A percentile compares a stretch with the other conserved stretches of the same genome.
phyloP scores from a whole-genome alignment of 2,329 filamentous ascomycete genomes.

The Cladosporium sp. region DNA sequence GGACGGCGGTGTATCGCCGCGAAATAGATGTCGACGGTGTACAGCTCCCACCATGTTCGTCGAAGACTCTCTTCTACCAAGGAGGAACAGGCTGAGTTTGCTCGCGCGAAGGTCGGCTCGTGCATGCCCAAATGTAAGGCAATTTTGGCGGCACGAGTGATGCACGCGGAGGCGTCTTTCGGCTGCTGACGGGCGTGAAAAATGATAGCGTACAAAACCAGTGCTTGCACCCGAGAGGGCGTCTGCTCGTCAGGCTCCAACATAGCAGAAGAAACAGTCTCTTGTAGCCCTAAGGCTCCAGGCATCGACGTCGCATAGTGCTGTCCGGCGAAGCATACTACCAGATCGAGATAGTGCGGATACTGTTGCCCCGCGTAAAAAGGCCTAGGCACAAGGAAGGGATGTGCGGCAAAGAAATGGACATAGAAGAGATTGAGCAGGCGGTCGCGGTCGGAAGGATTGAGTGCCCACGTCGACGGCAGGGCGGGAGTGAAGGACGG shows the following conservation, averaged over 20 bases:
- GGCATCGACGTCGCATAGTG: constrained; percentile 48
- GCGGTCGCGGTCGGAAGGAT: constrained; percentile 30
- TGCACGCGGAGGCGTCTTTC: constrained; percentile 61
- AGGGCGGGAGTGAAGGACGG: constrained; percentile 34
- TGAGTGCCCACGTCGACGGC: constrained; percentile 10
- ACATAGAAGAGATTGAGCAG: constrained; percentile 54
- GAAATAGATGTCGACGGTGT: constrained; percentile 78
- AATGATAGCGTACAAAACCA: constrained; percentile 71
- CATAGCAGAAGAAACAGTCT: constrained; percentile 52
- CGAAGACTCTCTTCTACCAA: constrained; percentile 49
- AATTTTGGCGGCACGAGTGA: constrained; percentile 64
- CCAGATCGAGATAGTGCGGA: constrained; percentile 47
- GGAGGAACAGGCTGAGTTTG: not conserved
- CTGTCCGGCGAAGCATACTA: constrained; percentile 55
- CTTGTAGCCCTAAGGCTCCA: not conserved
- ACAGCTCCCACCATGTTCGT: constrained; percentile 87
- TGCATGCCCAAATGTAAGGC: constrained; percentile 76
- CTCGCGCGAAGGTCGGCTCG: constrained; percentile 58
- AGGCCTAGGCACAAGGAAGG: constrained; percentile 50
- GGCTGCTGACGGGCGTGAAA: constrained; percentile 74
- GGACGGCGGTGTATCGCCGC: constrained; percentile 68
- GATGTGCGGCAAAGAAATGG: constrained; percentile 54
- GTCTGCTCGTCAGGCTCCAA: constrained; percentile 17
- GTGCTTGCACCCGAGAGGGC: constrained; percentile 65
- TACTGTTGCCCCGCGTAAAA: constrained; percentile 38